Conservation (phyloP, 2,329 filamentous ascomycete genomes). For the Hypoxylon sp. region DNA sequence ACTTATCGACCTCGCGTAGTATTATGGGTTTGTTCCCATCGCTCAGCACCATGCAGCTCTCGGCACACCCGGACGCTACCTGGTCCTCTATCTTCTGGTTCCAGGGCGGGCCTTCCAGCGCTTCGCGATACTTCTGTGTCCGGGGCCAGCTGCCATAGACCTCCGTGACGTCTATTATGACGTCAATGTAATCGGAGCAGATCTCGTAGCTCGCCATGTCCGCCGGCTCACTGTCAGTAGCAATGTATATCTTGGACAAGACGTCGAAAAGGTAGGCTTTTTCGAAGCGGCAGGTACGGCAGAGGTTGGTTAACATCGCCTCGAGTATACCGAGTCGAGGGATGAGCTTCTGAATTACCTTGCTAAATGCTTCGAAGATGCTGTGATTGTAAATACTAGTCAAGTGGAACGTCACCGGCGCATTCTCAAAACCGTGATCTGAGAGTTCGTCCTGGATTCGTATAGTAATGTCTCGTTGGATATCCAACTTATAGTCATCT, state of each 20-base stretch:
- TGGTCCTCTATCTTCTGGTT: slow-evolving; percentile 75
- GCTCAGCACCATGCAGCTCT: slow-evolving; percentile 77
- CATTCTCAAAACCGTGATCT: slow-evolving; percentile 93
- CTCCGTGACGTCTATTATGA: slow-evolving; percentile 96
- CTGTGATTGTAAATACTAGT: slow-evolving; percentile 99
- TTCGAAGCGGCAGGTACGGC: slow-evolving; percentile 93
- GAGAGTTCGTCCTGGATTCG: slow-evolving; percentile 96
- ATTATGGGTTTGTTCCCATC: slow-evolving; percentile 76
- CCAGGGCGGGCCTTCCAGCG: slow-evolving; percentile 73
- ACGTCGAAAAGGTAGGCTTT: slow-evolving; percentile 99
- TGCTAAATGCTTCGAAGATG: slow-evolving; percentile 98
- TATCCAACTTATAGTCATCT: slow-evolving; percentile 96
- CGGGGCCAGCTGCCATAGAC: slow-evolving; percentile 86
- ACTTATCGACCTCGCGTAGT: slow-evolving; percentile 78
- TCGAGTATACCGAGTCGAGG: slow-evolving; percentile 94
- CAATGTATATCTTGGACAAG: slow-evolving; percentile 98
- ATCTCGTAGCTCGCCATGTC: slow-evolving; percentile 98
- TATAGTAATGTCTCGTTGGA: slow-evolving; percentile 96
- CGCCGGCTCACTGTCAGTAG: slow-evolving; percentile 91
- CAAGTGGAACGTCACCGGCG: slow-evolving; percentile 93
- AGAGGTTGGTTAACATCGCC: slow-evolving; percentile 92
- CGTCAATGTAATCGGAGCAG: slow-evolving; percentile 98
- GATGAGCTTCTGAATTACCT: slow-evolving; percentile 97
- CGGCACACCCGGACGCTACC: slow-evolving; percentile 74
- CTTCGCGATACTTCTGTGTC: slow-evolving; percentile 67